Evolutionary conservation across 306 rosid genomes (phyloP).

Genomic region (Abrus pulchellus): DNA sequence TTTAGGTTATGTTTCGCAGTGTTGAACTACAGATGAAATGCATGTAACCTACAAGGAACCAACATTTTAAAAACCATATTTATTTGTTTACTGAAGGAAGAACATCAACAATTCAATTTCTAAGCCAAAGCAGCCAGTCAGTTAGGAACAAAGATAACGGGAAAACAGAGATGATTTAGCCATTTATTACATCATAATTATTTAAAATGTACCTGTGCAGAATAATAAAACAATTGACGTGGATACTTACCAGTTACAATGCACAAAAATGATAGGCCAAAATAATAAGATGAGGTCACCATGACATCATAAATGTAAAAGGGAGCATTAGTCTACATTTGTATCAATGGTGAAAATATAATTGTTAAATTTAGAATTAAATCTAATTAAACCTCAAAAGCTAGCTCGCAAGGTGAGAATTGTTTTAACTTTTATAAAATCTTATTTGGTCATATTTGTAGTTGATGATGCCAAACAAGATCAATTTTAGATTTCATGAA

Average conservation of each 20-base stretch:
- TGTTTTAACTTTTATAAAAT: too few relatives aligned
- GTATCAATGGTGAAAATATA: slow-evolving; percentile 16
- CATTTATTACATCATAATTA: not conserved
- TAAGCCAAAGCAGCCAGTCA: not conserved
- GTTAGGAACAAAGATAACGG: not conserved
- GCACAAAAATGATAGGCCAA: not conserved
- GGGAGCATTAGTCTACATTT: not conserved
- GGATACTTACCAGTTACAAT: not conserved
- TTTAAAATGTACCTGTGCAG: not conserved
- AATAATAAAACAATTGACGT: not conserved
- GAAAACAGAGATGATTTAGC: slow-evolving; percentile 16
- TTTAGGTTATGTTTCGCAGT: not conserved
- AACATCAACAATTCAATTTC: slow-evolving; percentile 20
- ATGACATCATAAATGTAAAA: not conserved
- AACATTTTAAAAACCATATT: not conserved
- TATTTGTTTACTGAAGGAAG: not conserved
- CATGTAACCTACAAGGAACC: not conserved
- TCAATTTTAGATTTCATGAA: slow-evolving; percentile 4
- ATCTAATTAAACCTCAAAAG: not conserved
- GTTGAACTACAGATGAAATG: slow-evolving; percentile 9
- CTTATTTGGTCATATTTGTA: too few relatives aligned
- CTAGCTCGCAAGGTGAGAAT: not conserved
- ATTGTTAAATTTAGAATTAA: not conserved
- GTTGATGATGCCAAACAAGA: not conserved
- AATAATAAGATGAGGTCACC: not conserved